Evolutionary conservation across 352 stramenopile genomes (phyloP).

Genomic region (Phytophthora brassicae): DNA sequence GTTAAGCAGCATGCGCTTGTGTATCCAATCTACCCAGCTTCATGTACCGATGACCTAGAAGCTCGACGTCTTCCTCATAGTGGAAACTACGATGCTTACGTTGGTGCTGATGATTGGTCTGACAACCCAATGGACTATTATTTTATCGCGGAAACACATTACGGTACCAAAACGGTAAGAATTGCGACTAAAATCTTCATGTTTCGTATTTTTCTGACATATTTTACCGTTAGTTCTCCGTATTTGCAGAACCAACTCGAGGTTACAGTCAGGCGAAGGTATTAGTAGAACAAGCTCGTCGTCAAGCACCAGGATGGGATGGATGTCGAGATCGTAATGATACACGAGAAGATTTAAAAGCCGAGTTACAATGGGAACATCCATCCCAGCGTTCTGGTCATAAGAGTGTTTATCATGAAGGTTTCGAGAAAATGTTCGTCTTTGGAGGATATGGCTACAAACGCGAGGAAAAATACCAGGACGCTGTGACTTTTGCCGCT

Average conservation of each 20-base stretch:
- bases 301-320: conserved; percentile 94
- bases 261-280: conserved; percentile 63
- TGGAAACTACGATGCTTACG: conserved; percentile 70
- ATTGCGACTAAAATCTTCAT: background rate
- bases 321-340: conserved; percentile 92
- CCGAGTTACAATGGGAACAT: conserved; percentile 79
- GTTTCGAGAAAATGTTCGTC: conserved; percentile 78
- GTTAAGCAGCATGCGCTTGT: conserved; percentile 90
- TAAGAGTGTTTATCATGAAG: conserved; percentile 77
- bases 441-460: conserved; percentile 89
- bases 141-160: conserved; percentile 71
- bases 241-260: conserved; percentile 89
- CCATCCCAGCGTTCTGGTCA: conserved; percentile 87
- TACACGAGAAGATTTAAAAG: conserved; percentile 51
- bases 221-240: conserved; percentile 59
- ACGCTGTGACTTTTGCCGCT: conserved; percentile 54
- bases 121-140: conserved; percentile 59
- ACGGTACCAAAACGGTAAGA: conserved; percentile 66
- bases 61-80: conserved; percentile 59
- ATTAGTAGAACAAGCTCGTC: conserved; percentile 88
- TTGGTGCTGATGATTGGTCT: conserved; percentile 23
- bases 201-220: too few relatives aligned
- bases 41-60: conserved; percentile 91
- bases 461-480: conserved; percentile 59
- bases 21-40: conserved; percentile 85